Conservation (phyloP, 768 basidiomycete species). For the Mycena metata region DNA sequence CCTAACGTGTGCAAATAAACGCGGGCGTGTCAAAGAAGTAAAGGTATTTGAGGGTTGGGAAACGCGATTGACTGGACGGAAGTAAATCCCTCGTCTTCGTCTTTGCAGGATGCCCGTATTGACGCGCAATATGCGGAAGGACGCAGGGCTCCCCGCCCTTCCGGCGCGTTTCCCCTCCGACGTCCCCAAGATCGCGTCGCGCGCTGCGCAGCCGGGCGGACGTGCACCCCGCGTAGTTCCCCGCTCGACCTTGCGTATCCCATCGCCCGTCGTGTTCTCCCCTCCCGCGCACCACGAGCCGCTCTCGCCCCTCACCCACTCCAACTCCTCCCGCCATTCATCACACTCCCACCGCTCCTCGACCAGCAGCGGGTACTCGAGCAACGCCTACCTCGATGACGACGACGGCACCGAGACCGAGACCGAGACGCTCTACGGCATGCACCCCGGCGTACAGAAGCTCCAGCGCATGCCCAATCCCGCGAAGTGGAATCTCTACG, state of each 20-base stretch:
- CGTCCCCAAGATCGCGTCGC: conserved; percentile 6
- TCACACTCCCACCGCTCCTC: background rate
- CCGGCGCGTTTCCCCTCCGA: conserved; percentile 19
- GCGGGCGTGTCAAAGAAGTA: conserved; percentile 28
- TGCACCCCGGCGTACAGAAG: conserved; percentile 23
- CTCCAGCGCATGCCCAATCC: conserved; percentile 8
- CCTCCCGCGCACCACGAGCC: conserved; percentile 14
- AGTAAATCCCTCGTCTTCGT: background rate
- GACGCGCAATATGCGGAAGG: conserved; percentile 30
- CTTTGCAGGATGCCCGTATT: conserved; percentile 18
- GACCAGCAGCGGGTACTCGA: background rate
- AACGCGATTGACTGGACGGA: background rate
- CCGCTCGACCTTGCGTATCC: background rate
- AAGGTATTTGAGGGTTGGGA: conserved; percentile 27
- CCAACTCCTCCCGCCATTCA: background rate
- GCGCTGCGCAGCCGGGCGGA: background rate
- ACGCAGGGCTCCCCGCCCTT: conserved; percentile 24
- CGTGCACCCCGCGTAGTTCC: background rate
- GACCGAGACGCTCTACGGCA: background rate
- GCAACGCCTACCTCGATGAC: too few relatives aligned
- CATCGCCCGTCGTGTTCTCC: conserved; percentile 17
- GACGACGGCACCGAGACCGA: too few relatives aligned
- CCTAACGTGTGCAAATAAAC: conserved; percentile 22
- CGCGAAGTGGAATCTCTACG: conserved; percentile 10
- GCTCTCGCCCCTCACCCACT: conserved; percentile 11